A percentile compares a stretch with the other conserved stretches of the same genome.
Evolutionary conservation across 352 stramenopile species (phyloP).

Genomic region (Pythium monospermum): DNA sequence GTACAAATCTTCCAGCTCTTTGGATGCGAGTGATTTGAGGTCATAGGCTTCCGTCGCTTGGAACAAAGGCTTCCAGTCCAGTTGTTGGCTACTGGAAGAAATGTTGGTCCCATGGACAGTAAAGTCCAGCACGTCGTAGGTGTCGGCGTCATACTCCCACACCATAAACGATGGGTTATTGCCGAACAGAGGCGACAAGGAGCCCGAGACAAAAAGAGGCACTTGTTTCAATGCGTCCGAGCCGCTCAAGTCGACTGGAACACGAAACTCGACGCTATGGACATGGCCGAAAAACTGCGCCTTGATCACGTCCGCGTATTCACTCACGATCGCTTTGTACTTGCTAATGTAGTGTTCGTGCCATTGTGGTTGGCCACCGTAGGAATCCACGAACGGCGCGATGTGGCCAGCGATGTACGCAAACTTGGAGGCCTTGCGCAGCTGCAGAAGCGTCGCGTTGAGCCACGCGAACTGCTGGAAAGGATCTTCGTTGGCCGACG

Average conservation of each 20-base stretch:
- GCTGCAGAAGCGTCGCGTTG: constrained; percentile 53
- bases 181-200: constrained; percentile 86
- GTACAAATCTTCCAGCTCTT: constrained; percentile 39
- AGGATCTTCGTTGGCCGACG: constrained; percentile 63
- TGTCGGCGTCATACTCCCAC: constrained; percentile 62
- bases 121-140: constrained; percentile 70
- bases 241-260: constrained; percentile 22
- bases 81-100: constrained; percentile 25
- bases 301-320: constrained; percentile 66
- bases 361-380: constrained; percentile 78
- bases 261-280: constrained; percentile 89
- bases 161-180: constrained; percentile 91
- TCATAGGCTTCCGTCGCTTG: constrained; percentile 51
- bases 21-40: constrained; percentile 39
- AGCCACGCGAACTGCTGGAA: constrained; percentile 90
- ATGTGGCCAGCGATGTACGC: constrained; percentile 91
- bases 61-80: constrained; percentile 55
- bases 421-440: constrained; percentile 36
- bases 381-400: constrained; percentile 86
- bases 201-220: constrained; percentile 75
- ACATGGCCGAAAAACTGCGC: constrained; percentile 90
- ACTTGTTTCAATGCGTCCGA: constrained; percentile 28
- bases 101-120: constrained; percentile 78
- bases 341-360: constrained; percentile 72
- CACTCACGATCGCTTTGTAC: constrained; percentile 73